Percentiles rank a stretch among this genome's conserved stretches.
Evolutionary conservation across 2,329 filamentous ascomycete genomes (phyloP).

Genomic region (Aspergillus proliferans): DNA sequence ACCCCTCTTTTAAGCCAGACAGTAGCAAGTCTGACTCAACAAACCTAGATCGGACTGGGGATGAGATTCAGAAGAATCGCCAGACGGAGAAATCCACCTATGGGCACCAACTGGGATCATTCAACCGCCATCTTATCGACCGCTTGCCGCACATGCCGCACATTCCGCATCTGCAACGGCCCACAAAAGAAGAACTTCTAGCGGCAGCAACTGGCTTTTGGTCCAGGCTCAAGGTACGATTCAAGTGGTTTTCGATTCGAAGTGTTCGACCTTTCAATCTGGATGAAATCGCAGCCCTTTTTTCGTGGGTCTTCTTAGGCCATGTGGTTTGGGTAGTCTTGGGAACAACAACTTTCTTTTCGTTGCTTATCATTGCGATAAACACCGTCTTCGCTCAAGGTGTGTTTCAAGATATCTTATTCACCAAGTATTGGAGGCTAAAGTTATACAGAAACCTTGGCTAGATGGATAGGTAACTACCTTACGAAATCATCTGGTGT

Average conservation of each 20-base stretch:
- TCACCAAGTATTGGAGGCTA: slow-evolving; percentile 7
- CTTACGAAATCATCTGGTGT: slow-evolving; percentile 88
- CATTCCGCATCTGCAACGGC: slow-evolving; percentile 70
- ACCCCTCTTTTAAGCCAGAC: slow-evolving; percentile 9
- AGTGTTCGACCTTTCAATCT: slow-evolving; percentile 90
- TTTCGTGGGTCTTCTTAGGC: slow-evolving; percentile 90
- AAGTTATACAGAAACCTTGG: slow-evolving; percentile 66
- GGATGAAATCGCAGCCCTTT: slow-evolving; percentile 92
- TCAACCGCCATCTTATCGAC: slow-evolving; percentile 46
- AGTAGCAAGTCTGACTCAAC: slow-evolving; percentile 8
- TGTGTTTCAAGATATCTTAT: slow-evolving; percentile 33
- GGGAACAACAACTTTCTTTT: slow-evolving; percentile 96
- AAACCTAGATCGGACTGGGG: slow-evolving; percentile 4
- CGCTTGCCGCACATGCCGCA: slow-evolving; percentile 65
- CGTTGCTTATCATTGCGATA: slow-evolving; percentile 78
- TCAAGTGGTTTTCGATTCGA: slow-evolving; percentile 96
- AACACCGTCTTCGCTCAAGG: slow-evolving; percentile 96
- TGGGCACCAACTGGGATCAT: slow-evolving; percentile 10
- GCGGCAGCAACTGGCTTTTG: slow-evolving; percentile 89
- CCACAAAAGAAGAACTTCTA: slow-evolving; percentile 87
- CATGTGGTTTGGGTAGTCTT: slow-evolving; percentile 95
- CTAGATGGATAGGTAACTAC: slow-evolving; percentile 90
- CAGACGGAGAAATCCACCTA: slow-evolving; percentile 20
- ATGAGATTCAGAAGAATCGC: slow-evolving; percentile 11
- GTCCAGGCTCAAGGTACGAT: slow-evolving; percentile 80